phyloP scores from a whole-genome alignment of 805 yeast species.

The Cyberlindnera samutprakarnensis region DNA sequence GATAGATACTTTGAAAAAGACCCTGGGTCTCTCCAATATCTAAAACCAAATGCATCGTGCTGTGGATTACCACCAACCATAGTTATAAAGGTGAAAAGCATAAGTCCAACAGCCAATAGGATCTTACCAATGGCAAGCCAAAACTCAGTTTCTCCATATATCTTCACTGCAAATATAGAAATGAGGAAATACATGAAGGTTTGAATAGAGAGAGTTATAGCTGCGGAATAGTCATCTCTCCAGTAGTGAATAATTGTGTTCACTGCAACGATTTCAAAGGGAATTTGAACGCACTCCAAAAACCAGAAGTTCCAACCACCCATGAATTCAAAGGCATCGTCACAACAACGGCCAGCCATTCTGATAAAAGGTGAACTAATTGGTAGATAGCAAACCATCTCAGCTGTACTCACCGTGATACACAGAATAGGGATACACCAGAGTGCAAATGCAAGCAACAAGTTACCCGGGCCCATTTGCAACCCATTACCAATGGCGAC shows the following conservation, averaged over 20 bases:
- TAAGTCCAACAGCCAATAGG: conserved; percentile 64
- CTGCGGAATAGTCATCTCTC: conserved; percentile 72
- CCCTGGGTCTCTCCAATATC: conserved; percentile 47
- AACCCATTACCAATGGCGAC: conserved; percentile 64
- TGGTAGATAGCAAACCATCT: conserved; percentile 71
- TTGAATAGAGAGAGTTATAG: conserved; percentile 59
- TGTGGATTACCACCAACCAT: conserved; percentile 87
- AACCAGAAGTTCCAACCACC: conserved; percentile 80
- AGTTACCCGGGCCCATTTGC: conserved; percentile 63
- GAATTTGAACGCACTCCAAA: conserved; percentile 68
- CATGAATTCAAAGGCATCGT: conserved; percentile 65
- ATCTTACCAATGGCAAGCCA: conserved; percentile 72
- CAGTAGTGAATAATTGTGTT: conserved; percentile 75
- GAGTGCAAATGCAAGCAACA: conserved; percentile 54
- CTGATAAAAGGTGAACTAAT: conserved; percentile 71
- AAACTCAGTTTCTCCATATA: conserved; percentile 80
- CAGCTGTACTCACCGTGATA: conserved; percentile 68
- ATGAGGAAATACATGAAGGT: conserved; percentile 53
- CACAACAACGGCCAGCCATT: conserved; percentile 68
- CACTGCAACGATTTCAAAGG: conserved; percentile 77
- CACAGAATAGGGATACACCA: conserved; percentile 68
- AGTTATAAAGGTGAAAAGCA: conserved; percentile 67
- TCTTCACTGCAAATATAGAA: conserved; percentile 64
- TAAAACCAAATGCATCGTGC: conserved; percentile 53
- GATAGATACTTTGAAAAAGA: conserved; percentile 50